Conservation (phyloP, 116 monocot genomes). For the Papilionanthe hybrid region DNA sequence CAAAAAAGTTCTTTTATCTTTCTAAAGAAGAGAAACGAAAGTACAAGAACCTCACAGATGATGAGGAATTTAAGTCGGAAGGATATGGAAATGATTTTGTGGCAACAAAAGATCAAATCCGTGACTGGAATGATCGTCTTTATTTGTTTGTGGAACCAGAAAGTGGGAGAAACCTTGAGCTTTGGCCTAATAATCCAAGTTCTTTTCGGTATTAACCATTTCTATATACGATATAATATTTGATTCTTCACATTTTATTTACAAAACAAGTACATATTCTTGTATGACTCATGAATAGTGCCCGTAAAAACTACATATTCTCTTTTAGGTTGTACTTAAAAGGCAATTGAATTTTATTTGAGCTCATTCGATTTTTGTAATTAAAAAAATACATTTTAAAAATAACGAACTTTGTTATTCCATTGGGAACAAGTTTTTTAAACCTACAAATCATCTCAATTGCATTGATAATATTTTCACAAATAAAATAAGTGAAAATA, state of each 20-base stretch:
- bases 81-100: constrained; percentile 69
- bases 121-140: constrained; percentile 66
- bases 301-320: neutral
- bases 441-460: no score
- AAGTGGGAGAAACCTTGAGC: constrained; percentile 34
- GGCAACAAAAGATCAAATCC: constrained; percentile 30
- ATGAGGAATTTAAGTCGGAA: constrained; percentile 36
- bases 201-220: constrained; percentile 44
- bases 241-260: neutral
- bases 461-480: no score
- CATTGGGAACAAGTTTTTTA: no score
- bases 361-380: neutral
- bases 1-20: constrained; percentile 39
- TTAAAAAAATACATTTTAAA: neutral
- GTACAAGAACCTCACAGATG: constrained; percentile 24
- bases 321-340: neutral
- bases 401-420: neutral
- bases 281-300: neutral
- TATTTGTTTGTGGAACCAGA: constrained; percentile 54
- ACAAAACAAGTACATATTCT: neutral
- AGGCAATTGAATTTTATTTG: neutral
- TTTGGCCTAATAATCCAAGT: constrained; percentile 50
- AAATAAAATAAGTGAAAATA: neutral
- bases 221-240: neutral
- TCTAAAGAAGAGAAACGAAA: constrained; percentile 29